phyloP scores from a whole-genome alignment of 345 rosid species.

The Salix dunnii region DNA sequence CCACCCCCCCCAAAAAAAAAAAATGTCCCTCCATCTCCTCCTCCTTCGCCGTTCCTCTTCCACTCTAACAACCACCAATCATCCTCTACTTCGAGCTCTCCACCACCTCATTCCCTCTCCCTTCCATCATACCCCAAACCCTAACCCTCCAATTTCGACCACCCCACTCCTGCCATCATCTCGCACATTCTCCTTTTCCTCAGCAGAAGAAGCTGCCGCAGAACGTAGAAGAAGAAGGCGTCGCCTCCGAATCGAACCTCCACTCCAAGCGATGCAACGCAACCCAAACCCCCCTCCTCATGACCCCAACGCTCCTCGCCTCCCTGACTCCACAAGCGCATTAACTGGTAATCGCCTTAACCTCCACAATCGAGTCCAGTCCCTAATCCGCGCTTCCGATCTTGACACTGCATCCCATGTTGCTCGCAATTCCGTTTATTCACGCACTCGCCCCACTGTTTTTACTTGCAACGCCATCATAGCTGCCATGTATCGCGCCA shows the following conservation, averaged over 20 bases:
- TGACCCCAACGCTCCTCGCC: slow-evolving; percentile 92
- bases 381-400: slow-evolving; percentile 87
- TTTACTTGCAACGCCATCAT: slow-evolving; percentile 96
- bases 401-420: slow-evolving; percentile 82
- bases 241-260: slow-evolving; percentile 87
- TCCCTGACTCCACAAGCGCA: slow-evolving; percentile 79
- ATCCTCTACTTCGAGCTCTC: neutral
- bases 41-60: slow-evolving; percentile 18
- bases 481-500: slow-evolving; percentile 88
- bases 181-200: slow-evolving; percentile 67
- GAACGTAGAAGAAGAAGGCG: slow-evolving; percentile 93
- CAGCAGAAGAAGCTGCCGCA: slow-evolving; percentile 95
- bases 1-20: neutral
- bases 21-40: slow-evolving; percentile 54
- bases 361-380: slow-evolving; percentile 90
- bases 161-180: slow-evolving; percentile 17
- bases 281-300: slow-evolving; percentile 56
- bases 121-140: slow-evolving; percentile 6
- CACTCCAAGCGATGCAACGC: slow-evolving; percentile 77
- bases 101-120: slow-evolving; percentile 1
- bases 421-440: slow-evolving; percentile 75
- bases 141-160: slow-evolving; percentile 3
- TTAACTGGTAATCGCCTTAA: slow-evolving; percentile 83
- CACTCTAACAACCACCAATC: neutral
- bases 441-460: slow-evolving; percentile 78